These are phyloP conservation scores for Pseudogymnoascus sp. DNA, from an alignment of 2,329 filamentous ascomycete species.

Conservation along the genomic window DNA sequence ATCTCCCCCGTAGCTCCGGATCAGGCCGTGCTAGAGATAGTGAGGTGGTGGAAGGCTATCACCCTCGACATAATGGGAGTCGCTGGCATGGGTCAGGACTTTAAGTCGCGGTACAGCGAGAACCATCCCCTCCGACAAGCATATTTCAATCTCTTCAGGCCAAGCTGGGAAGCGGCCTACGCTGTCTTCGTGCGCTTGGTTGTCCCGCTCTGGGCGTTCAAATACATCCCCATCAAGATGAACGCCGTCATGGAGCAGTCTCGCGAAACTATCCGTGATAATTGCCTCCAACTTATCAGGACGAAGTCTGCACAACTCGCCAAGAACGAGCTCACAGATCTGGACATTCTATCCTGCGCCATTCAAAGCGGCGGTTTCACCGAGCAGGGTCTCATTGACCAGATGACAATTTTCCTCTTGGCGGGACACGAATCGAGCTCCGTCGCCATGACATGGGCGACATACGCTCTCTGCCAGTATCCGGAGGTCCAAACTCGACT, in stretches of 20 bases:
- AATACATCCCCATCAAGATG: constrained; percentile 56
- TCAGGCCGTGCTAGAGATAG: constrained; percentile 46
- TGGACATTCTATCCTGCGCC: constrained; percentile 75
- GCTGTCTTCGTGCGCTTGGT: constrained; percentile 53
- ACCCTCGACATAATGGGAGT: constrained; percentile 70
- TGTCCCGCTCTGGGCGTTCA: constrained; percentile 53
- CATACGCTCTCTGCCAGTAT: constrained; percentile 59
- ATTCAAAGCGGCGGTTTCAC: constrained; percentile 66
- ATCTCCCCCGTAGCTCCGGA: constrained; percentile 10
- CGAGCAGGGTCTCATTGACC: constrained; percentile 72
- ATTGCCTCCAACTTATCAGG: constrained; percentile 60
- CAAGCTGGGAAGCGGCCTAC: constrained; percentile 42
- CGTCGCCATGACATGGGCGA: constrained; percentile 64
- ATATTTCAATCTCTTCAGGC: constrained; percentile 49
- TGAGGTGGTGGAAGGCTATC: constrained; percentile 55
- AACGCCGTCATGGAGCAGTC: constrained; percentile 57
- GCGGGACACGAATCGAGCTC: constrained; percentile 77
- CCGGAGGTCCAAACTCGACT: constrained; percentile 58
- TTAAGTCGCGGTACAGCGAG: constrained; percentile 54
- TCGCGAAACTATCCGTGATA: constrained; percentile 49
- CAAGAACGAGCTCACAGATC: constrained; percentile 41
- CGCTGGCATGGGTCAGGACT: constrained; percentile 63
- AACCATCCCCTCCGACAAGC: constrained; percentile 48
- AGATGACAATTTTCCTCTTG: constrained; percentile 83
- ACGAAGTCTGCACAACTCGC: constrained; percentile 56